phyloP scores from a whole-genome alignment of 352 stramenopile species.

The Globisporangium apiculatum region DNA sequence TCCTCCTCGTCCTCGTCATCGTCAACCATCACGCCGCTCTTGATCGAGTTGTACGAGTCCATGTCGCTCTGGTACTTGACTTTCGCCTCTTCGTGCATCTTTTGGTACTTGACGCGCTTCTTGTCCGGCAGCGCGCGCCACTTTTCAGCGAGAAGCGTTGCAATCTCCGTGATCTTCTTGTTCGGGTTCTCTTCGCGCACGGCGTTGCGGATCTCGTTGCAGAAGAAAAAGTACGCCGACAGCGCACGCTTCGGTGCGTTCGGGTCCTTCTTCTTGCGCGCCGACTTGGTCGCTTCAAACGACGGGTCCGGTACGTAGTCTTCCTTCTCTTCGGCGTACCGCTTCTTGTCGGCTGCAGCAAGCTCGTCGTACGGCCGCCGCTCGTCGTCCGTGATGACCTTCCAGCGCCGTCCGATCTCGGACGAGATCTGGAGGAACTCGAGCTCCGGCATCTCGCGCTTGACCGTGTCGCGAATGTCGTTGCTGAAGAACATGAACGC shows the following conservation, averaged over 20 bases:
- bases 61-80: slow-evolving; percentile 86
- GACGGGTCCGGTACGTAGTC: slow-evolving; percentile 84
- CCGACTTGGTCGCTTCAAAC: slow-evolving; percentile 54
- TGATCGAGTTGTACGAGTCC: slow-evolving; percentile 82
- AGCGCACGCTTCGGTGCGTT: slow-evolving; percentile 92
- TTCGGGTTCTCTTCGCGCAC: slow-evolving; percentile 91
- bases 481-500: slow-evolving; percentile 91
- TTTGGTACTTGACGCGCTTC: slow-evolving; percentile 89
- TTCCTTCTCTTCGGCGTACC: slow-evolving; percentile 86
- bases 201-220: slow-evolving; percentile 87
- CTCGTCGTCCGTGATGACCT: slow-evolving; percentile 58
- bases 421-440: slow-evolving; percentile 82
- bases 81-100: slow-evolving; percentile 84
- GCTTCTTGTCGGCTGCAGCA: slow-evolving; percentile 77
- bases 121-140: slow-evolving; percentile 89
- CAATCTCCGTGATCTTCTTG: slow-evolving; percentile 93
- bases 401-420: slow-evolving; percentile 83
- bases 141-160: slow-evolving; percentile 65
- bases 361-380: slow-evolving; percentile 78
- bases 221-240: slow-evolving; percentile 95
- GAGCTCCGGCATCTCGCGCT: slow-evolving; percentile 83
- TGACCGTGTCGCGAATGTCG: slow-evolving; percentile 85
- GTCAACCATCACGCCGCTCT: slow-evolving; percentile 27
- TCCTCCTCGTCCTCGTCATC: slow-evolving; percentile 64
- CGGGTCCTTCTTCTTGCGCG: slow-evolving; percentile 89